Evolutionary conservation across 371 early-diverging fungal species (phyloP), one percentile per base, ranked within the genome.

Genomic region (Batkoa obscura): DNA sequence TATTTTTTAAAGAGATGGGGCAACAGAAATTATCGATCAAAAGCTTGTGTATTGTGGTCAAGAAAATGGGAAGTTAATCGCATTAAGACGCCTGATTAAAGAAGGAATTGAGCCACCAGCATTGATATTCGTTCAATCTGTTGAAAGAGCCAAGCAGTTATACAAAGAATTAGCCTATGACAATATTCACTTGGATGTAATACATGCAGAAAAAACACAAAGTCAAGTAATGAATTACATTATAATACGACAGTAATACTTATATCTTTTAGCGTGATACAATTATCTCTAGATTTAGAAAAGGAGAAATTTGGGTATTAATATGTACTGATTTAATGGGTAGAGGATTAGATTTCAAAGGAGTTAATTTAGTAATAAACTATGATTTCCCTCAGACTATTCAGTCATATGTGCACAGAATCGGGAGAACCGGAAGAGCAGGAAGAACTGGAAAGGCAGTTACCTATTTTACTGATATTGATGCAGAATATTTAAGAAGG

Each of bases 241-340:
- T 23, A 23, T 23, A 23, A 23, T 23, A 23, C 23, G 23, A 23
- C 23, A 23, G 23, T 23, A 23, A 23, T 23, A 23, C 23, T 23
- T 23, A 23, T 23, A 23, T 23, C 23, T 23, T 23, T 23, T 23
- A 88, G 73, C 80, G 99, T 64, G 92, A 94, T 60, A 72, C 76
- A 55, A 84, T 92, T 49, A 81, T 98, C 31, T 76, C 88, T 56
- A 80, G 80, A 55, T 98, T 98, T 72, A 80, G 90, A 31, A 64
- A 70, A 15, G 94, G 96, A 36, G 79, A 82, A 56, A 79, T 91
- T 32, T 94, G 93, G 93, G 85, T 94, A 30, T 69, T 99, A 57
- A 94, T 99, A 56, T 79, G 94, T 17, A 98, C 99, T 0, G 99
- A 99, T 57, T 72, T 95, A 47, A 90, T 97, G 79, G 87, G 91